Base-by-base conservation (phyloP, 345 rosid genomes). In the Citrus medica region DNA sequence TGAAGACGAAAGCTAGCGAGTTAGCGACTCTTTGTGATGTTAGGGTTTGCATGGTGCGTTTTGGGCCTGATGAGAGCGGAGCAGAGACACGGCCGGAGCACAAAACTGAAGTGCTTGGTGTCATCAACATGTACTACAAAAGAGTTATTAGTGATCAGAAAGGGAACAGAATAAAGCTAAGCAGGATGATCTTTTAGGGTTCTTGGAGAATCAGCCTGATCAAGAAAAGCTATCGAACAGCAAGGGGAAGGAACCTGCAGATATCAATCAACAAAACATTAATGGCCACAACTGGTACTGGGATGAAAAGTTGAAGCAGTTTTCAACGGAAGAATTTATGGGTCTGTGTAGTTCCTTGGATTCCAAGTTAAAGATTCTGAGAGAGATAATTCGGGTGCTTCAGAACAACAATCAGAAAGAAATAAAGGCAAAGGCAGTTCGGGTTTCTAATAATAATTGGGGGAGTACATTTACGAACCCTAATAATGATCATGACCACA, bases 1-100 rank as follows among this genome's bases (percentile, higher is more conserved):
- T 71, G 51, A 53, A 35, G 79, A 80, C 76, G 67, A 80, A 80
- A 56, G 72, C 79, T 5, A 4, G 46, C 7, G 53, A 80, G 64
- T 55, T 80, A 9, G 38, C 55, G 3, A 64, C 60, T 10, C 30
- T 63, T 2, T 76, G 79, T 51, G 73, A 55, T 28, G 58, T 63
- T 22, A 33, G 12, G 3, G 83, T 76, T 38, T 70, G 76, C 67
- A 9, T 76, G 33, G 35, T 70, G 24, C 76, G 68, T n/a, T 65
- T 25, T 17, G 71, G 76, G 14, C 60, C 60, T 0, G 75, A 69
- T 10, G 68, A 62, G n/a, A 35, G 32, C 51, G 13, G 3, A 21
- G 68, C 63, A 51, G 78, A 67, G 7, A 48, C 78, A 9, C 74
- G 82, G 75, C 82, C 82, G 1, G 55, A 69, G 55, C 38, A 68